Base-by-base conservation (phyloP, 768 basidiomycete genomes). In the Butyriboletus loyo region DNA sequence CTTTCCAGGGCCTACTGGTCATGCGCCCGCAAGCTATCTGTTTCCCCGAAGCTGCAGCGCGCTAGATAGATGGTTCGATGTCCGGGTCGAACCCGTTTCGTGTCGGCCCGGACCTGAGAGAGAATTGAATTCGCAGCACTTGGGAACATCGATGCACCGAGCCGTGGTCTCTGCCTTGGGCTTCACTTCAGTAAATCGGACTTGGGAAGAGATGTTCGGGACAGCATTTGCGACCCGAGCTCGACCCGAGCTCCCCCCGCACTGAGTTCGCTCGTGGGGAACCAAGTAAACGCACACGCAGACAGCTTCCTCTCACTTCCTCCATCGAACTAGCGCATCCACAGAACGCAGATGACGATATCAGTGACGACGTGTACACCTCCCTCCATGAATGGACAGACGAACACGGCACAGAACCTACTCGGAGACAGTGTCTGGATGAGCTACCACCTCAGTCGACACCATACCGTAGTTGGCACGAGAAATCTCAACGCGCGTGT, bases 321-420 rank as follows among this genome's bases (percentile, higher is more conserved):
- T n/a, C 31, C 3, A 17, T 40, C 37, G 35, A 50, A 13, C 36
- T 11, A 10, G 28, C 25, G 4, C 22, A 34, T 2, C 5, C 19
- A 25, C 53, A 30, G 13, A 45, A 34, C 28, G 39, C 11, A 1
- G 53, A 60, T 0, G 50, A 45, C 14, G 51, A 58, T n/a, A 8
- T 19, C n/a, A 9, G 42, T 15, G 51, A 64, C 6, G 58, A 56
- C 7, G 47, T 14, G 2, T 21, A 27, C 21, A 39, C 44, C 8
- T 40, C 46, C 17, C 30, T 44, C 21, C 68, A 64, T 9, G 54
- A 66, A 36, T 66, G 65, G 65, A 61, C 50, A 8, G 58, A 64
- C 38, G 41, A 61, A 34, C 43, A 34, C 15, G 59, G 61, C 1
- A 51, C 11, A 6, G 59, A 19, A 41, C 28, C 42, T 65, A 17